These are phyloP conservation scores for Xylariaceae sp. DNA, from an alignment of 2,329 filamentous ascomycete species.

Conservation along the genomic window DNA sequence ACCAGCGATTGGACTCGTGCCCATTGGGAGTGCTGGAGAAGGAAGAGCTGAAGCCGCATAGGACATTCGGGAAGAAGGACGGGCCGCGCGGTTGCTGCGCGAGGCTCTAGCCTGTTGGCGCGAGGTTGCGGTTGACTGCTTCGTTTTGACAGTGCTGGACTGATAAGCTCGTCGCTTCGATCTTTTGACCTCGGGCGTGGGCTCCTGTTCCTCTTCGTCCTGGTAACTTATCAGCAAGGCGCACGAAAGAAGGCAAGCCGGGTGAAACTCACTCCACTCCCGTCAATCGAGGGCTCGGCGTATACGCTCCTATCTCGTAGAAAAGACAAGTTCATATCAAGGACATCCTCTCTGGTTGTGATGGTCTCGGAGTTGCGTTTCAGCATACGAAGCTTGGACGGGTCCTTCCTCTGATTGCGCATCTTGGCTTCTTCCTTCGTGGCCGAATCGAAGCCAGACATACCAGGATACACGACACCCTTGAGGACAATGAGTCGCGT, in stretches of 20 bases:
- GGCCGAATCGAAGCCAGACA: conserved; percentile 76
- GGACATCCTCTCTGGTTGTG: conserved; percentile 57
- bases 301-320: conserved; percentile 51
- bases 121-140: conserved; percentile 5
- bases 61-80: conserved; percentile 7
- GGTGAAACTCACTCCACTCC: conserved; percentile 37
- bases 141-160: conserved; percentile 8
- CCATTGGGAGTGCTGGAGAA: background rate
- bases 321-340: conserved; percentile 43
- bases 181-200: conserved; percentile 2
- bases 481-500: conserved; percentile 42
- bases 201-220: conserved; percentile 14
- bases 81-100: conserved; percentile 8
- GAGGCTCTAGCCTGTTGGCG: conserved; percentile 5
- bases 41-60: no score
- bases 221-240: conserved; percentile 11
- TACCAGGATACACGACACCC: conserved; percentile 67
- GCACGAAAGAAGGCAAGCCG: background rate
- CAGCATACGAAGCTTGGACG: conserved; percentile 61
- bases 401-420: conserved; percentile 71
- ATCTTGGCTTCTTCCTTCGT: conserved; percentile 65
- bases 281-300: conserved; percentile 47
- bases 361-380: conserved; percentile 56
- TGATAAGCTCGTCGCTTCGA: conserved; percentile 8
- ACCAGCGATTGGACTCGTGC: background rate